Evolutionary conservation across 1,284 basidiomycete genomes (phyloP).

Genomic region (Fomitopsis palustris): DNA sequence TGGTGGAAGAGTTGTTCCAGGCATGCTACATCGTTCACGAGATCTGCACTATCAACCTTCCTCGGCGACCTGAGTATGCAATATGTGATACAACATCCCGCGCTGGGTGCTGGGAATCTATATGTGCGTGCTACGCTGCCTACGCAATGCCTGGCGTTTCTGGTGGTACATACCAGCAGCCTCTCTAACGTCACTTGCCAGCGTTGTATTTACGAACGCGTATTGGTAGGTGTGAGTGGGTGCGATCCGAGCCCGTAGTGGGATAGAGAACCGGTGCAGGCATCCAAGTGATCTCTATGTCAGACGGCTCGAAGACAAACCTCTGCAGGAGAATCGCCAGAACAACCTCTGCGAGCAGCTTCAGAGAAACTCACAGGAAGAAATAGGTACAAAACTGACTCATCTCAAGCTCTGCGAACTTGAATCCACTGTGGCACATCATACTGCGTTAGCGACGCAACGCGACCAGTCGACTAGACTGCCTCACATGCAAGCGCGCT

Average conservation of each 20-base stretch:
- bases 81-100: too few species aligned
- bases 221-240: conserved; percentile 1
- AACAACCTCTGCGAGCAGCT: neutral
- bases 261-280: conserved; percentile 5
- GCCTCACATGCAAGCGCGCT: conserved; percentile 30
- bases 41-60: too few species aligned
- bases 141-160: too few species aligned
- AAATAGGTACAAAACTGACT: conserved; percentile 18
- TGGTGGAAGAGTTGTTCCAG: too few species aligned
- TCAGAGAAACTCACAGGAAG: too few species aligned
- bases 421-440: conserved; percentile 25
- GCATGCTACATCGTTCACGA: too few species aligned
- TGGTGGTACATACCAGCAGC: too few species aligned
- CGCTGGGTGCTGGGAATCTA: too few species aligned
- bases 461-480: neutral
- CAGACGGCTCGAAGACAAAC: conserved; percentile 13
- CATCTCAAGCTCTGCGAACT: conserved; percentile 32
- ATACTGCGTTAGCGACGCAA: neutral
- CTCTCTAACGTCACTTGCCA: too few species aligned
- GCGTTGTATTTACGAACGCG: neutral
- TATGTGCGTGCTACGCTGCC: too few species aligned
- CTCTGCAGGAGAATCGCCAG: conserved; percentile 1
- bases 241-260: neutral
- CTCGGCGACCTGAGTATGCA: too few species aligned
- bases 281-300: conserved; percentile 10